Conservation (phyloP, 192 early-diverging fungal species). For the Paraglomus brasilianum region DNA sequence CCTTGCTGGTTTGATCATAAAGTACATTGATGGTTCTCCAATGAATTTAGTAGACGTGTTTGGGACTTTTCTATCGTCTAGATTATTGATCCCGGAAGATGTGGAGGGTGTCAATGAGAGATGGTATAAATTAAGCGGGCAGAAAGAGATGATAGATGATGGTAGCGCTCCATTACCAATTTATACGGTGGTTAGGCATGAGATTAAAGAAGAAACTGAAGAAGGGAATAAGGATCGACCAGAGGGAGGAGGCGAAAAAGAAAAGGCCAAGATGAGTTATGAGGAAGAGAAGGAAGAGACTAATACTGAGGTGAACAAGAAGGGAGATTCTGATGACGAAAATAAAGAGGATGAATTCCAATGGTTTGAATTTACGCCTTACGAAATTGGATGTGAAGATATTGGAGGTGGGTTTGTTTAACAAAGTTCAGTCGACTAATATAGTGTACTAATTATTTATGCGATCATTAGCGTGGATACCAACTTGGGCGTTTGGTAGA, state of each 20-base stretch:
- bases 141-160: constrained; percentile 52
- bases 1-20: constrained; percentile 41
- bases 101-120: constrained; percentile 38
- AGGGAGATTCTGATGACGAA: constrained; percentile 29
- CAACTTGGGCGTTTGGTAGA: constrained; percentile 77
- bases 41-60: constrained; percentile 62
- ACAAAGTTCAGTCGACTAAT: background rate
- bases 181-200: constrained; percentile 73
- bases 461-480: constrained; percentile 59
- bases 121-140: constrained; percentile 58
- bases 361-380: constrained; percentile 85
- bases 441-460: background rate
- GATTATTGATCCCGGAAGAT: constrained; percentile 44
- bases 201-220: constrained; percentile 34
- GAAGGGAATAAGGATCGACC: background rate
- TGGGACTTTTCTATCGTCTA: constrained; percentile 49
- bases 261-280: constrained; percentile 20
- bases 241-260: background rate
- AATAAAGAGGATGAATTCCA: constrained; percentile 53
- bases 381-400: constrained; percentile 78
- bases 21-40: constrained; percentile 36
- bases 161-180: constrained; percentile 73
- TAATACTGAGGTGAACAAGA: constrained; percentile 28
- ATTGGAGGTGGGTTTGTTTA: constrained; percentile 45
- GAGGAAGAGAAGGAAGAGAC: constrained; percentile 33